Evolutionary conservation across 371 early-diverging fungal species (phyloP).

Genomic region (Mucor racemosus): DNA sequence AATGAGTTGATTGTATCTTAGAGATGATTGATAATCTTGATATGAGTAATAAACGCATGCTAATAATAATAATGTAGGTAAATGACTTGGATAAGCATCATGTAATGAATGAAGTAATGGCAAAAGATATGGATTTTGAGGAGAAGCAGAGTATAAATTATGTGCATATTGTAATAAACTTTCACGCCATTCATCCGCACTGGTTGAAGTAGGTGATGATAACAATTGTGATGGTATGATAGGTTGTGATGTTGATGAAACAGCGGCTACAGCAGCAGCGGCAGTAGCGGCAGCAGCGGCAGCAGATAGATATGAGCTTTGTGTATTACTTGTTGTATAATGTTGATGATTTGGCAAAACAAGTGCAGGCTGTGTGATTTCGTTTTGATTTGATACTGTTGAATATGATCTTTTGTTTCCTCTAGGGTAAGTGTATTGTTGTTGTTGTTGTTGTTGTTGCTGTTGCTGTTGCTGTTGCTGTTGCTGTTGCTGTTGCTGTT

Average conservation of each 20-base stretch:
- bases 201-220: background rate
- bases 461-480: no score
- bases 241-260: slow-evolving; percentile 29
- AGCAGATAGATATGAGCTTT: slow-evolving; percentile 19
- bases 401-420: slow-evolving; percentile 30
- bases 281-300: slow-evolving; percentile 44
- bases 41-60: slow-evolving; percentile 90
- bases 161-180: slow-evolving; percentile 72
- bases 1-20: slow-evolving; percentile 82
- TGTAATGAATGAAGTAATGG: slow-evolving; percentile 70
- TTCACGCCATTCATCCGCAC: slow-evolving; percentile 60
- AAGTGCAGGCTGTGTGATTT: slow-evolving; percentile 17
- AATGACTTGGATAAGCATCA: slow-evolving; percentile 66
- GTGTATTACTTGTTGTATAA: slow-evolving; percentile 14
- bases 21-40: slow-evolving; percentile 70
- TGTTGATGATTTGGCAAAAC: background rate
- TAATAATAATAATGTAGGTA: slow-evolving; percentile 82
- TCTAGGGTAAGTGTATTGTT: slow-evolving; percentile 30
- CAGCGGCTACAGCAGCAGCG: slow-evolving; percentile 33
- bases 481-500: no score
- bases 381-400: background rate
- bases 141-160: slow-evolving; percentile 61
- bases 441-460: slow-evolving; percentile 27
- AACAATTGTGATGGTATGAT: slow-evolving; percentile 11
- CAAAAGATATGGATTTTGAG: slow-evolving; percentile 57